phyloP scores from a whole-genome alignment of 106 monocot species.

The Dendrobium chrysotoxum region DNA sequence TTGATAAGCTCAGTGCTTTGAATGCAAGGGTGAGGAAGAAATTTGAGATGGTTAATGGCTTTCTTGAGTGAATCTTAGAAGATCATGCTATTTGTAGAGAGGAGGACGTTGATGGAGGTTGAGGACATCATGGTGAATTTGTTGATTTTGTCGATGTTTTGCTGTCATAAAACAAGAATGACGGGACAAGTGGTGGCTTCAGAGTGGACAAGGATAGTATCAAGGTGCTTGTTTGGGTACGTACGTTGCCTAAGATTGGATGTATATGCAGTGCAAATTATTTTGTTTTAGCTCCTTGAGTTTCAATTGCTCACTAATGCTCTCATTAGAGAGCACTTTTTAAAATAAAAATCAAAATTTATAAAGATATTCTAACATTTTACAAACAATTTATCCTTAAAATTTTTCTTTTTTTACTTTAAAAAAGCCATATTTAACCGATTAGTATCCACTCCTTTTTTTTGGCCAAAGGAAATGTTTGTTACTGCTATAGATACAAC shows the following conservation, averaged over 20 bases:
- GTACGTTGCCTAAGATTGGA: too few relatives aligned
- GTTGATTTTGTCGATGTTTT: slow-evolving; percentile 15
- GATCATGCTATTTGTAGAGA: slow-evolving; percentile 4
- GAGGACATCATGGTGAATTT: too few relatives aligned
- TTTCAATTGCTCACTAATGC: too few relatives aligned
- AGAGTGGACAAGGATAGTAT: slow-evolving; percentile 1
- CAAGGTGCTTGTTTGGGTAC: slow-evolving; percentile 17
- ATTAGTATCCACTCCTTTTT: too few relatives aligned
- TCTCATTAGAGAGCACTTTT: too few relatives aligned
- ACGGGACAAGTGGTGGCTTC: not conserved
- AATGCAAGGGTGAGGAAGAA: slow-evolving; percentile 20
- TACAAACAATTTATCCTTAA: too few relatives aligned
- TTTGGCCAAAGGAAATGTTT: not conserved
- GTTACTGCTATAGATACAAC: slow-evolving; percentile 8
- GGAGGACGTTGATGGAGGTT: not conserved
- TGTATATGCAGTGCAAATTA: too few relatives aligned
- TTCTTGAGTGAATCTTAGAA: slow-evolving; percentile 17
- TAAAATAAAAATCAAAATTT: too few relatives aligned
- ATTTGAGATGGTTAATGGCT: slow-evolving; percentile 6
- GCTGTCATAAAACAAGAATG: slow-evolving; percentile 7
- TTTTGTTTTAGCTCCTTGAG: too few relatives aligned
- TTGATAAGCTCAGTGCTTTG: slow-evolving; percentile 28
- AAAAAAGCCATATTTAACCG: too few relatives aligned
- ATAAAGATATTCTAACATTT: too few relatives aligned
- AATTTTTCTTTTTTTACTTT: too few relatives aligned